A percentile compares a stretch with the other conserved stretches of the same genome.
These are phyloP conservation scores for Arabis alpina DNA, from an alignment of 345 rosid genomes.

Conservation along the genomic window DNA sequence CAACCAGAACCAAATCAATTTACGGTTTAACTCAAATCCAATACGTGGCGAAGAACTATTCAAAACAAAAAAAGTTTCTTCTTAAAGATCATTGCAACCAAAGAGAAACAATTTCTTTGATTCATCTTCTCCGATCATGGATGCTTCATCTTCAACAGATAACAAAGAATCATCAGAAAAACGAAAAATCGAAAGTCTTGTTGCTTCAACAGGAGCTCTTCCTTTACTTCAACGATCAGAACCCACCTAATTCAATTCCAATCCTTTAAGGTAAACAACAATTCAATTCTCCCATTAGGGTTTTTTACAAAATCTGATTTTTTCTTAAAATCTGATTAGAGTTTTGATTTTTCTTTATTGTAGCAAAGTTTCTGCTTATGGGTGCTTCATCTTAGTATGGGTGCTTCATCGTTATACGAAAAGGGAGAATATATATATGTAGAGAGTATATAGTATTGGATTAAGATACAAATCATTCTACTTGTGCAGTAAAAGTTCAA, in stretches of 20 bases:
- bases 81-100: constrained; percentile 11
- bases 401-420: too few species aligned
- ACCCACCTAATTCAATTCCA: constrained; percentile 54
- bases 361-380: constrained; percentile 72
- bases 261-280: constrained; percentile 61
- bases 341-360: constrained; percentile 15
- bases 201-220: constrained; percentile 74
- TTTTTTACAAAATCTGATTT: constrained; percentile 7
- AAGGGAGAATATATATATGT: too few species aligned
- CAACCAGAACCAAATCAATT: constrained; percentile 21
- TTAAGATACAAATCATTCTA: too few species aligned
- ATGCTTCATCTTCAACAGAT: constrained; percentile 74
- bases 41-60: constrained; percentile 38
- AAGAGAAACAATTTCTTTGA: constrained; percentile 18
- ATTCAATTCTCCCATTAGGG: not conserved
- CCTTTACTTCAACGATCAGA: constrained; percentile 63
- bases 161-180: constrained; percentile 51
- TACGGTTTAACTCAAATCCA: not conserved
- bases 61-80: not conserved
- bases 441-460: too few species aligned
- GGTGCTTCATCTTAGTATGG: too few species aligned
- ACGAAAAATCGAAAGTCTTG: constrained; percentile 67
- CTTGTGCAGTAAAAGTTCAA: too few species aligned
- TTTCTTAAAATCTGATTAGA: not conserved
- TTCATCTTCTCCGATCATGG: constrained; percentile 45